Evolutionary conservation across 2,329 filamentous ascomycete genomes (phyloP), one percentile per base, ranked within the genome.

Genomic region (Diaporthe helianthi): DNA sequence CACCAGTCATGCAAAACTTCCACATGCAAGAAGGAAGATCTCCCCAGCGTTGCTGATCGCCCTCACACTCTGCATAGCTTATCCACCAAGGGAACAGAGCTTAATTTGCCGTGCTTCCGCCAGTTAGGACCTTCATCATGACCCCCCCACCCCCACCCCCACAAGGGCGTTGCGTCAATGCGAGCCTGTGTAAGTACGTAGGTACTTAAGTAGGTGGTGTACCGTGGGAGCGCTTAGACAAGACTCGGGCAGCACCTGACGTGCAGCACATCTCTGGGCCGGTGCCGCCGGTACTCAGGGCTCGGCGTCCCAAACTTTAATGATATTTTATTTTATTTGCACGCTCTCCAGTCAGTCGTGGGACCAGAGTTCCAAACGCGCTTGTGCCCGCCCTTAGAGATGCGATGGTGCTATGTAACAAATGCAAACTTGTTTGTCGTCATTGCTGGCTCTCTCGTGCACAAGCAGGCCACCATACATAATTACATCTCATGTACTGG

Each of bases 81-180:
- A 44, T 38, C 22, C 17, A 9, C 24, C 3, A 26, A 17, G 31
- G 38, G 24, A 17, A 10, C 8, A 9, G 19, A 60, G 55, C 55
- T 60, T 60, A 60, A 41, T 19, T 19, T 60, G 15, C 24, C 19
- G n/a, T 54, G 19, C 24, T 22, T 10, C 44, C 44, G 44, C n/a
- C n/a, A 31, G 5, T 13, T 61, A 10, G 31, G 31, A 7, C 1
- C 3, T 8, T 4, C 31, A 33, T 10, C 10, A 9, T 33, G 31
- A n/a, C n/a, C n/a, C n/a, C n/a, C n/a, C n/a, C n/a, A n/a, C n/a
- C n/a, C n/a, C n/a, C n/a, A n/a, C n/a, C n/a, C n/a, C n/a, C n/a
- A n/a, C n/a, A n/a, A n/a, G n/a, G 4, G 26, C 1, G 58, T 36
- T 63, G 58, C 58, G 58, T 63, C 58, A 63, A 63, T 63, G 58